phyloP scores from a whole-genome alignment of 495 filamentous ascomycete species.

The Platismatia glauca region DNA sequence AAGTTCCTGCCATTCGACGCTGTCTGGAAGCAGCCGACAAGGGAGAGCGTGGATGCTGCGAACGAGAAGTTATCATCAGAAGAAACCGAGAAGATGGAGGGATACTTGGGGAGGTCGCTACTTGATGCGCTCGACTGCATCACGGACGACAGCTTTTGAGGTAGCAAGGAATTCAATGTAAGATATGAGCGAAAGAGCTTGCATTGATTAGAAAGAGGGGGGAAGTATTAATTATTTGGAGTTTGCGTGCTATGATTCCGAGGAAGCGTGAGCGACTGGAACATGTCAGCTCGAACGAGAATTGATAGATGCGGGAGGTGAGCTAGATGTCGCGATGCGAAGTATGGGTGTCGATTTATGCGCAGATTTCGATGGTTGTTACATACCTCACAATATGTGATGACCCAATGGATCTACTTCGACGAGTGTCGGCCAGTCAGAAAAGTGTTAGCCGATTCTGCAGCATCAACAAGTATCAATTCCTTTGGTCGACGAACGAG shows the following conservation, averaged over 20 bases:
- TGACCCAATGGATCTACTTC: not conserved
- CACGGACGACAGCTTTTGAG: slow-evolving; percentile 4
- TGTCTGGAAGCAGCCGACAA: slow-evolving; percentile 16
- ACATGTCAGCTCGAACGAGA: not conserved
- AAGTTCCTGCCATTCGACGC: slow-evolving; percentile 14
- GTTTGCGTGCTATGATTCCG: not conserved
- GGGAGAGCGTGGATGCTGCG: slow-evolving; percentile 1
- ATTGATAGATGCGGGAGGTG: not conserved
- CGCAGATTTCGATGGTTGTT: not conserved
- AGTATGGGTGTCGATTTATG: not conserved
- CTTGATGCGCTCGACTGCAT: slow-evolving; percentile 12
- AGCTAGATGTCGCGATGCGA: not conserved
- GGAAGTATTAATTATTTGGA: not conserved
- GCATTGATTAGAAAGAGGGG: slow-evolving; percentile 1
- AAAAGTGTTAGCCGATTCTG: not conserved
- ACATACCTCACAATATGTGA: not conserved
- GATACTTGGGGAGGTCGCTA: slow-evolving; percentile 14
- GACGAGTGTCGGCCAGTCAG: not conserved
- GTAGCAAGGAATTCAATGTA: not conserved
- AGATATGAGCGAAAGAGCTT: slow-evolving; percentile 1
- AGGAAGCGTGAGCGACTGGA: slow-evolving; percentile 17
- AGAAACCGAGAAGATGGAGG: slow-evolving; percentile 18
- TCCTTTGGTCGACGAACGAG: not conserved
- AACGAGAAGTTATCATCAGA: not conserved
- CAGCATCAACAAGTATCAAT: not conserved